These are phyloP conservation scores for Cicer cuneatum DNA, from an alignment of 306 rosid species.

Conservation along the genomic window DNA sequence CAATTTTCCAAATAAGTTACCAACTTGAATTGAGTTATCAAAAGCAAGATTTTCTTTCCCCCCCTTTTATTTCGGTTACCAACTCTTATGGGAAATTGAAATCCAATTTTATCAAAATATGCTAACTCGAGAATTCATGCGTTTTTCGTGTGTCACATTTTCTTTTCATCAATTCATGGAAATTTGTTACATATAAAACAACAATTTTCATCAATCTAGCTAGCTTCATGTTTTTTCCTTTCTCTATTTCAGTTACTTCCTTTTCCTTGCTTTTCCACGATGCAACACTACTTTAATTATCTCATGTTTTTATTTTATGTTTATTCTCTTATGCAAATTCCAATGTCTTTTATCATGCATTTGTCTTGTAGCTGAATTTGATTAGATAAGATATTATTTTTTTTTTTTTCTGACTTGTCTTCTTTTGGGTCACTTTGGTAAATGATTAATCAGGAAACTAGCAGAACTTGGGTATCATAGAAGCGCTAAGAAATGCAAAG, in stretches of 20 bases:
- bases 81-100: conserved; percentile 37
- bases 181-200: conserved; percentile 36
- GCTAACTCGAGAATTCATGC: conserved; percentile 49
- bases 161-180: conserved; percentile 49
- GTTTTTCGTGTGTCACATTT: conserved; percentile 48
- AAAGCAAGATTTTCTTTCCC: conserved; percentile 46
- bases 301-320: conserved; percentile 24
- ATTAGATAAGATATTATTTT: conserved; percentile 37
- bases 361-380: conserved; percentile 55
- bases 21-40: conserved; percentile 47
- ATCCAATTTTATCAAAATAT: conserved; percentile 36
- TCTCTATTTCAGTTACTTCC: conserved; percentile 38
- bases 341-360: conserved; percentile 33
- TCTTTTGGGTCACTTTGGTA: neutral
- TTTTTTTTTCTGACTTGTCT: neutral
- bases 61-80: conserved; percentile 48
- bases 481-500: conserved; percentile 89
- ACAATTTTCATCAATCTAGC: conserved; percentile 9
- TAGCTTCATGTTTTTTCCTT: conserved; percentile 26
- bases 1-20: conserved; percentile 56
- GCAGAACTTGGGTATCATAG: conserved; percentile 87
- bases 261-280: conserved; percentile 33
- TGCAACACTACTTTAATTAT: conserved; percentile 17
- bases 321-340: conserved; percentile 28
- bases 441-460: conserved; percentile 66